Percentiles rank a stretch among this genome's conserved stretches.
phyloP scores from a whole-genome alignment of 2,329 filamentous ascomycete species.

The Colletotrichum theobromicola region DNA sequence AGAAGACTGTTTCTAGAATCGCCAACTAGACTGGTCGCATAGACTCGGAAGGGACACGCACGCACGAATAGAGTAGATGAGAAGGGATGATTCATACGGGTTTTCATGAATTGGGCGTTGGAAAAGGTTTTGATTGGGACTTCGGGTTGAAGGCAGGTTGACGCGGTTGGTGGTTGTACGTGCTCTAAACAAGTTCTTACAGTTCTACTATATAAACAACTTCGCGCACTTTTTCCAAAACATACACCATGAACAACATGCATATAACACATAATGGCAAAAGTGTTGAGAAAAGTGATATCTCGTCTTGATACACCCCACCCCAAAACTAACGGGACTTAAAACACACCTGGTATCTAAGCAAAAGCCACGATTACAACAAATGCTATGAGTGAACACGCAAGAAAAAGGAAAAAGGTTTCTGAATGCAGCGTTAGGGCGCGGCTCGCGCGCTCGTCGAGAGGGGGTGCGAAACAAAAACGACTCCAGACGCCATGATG shows the following conservation, averaged over 20 bases:
- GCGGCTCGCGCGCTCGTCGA: neutral
- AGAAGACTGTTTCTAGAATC: slow-evolving; percentile 28
- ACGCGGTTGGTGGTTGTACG: neutral
- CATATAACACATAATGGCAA: neutral
- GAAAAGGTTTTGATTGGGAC: neutral
- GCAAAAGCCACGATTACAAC: neutral
- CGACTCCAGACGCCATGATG: neutral
- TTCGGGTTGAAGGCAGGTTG: neutral
- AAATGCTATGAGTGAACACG: neutral
- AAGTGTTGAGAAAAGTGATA: neutral
- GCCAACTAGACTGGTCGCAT: slow-evolving; percentile 1
- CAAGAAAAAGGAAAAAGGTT: neutral
- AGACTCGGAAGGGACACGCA: neutral
- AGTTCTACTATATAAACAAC: neutral
- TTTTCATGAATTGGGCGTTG: neutral
- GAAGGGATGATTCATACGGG: neutral
- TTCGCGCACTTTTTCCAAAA: neutral
- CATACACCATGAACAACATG: neutral
- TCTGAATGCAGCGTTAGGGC: neutral
- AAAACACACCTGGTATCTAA: neutral
- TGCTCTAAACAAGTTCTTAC: neutral
- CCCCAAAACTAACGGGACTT: neutral
- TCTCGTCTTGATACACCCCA: neutral
- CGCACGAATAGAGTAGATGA: neutral
- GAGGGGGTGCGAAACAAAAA: neutral